Base-by-base conservation (phyloP, 371 early-diverging fungal genomes). In the Apophysomyces sp. region DNA sequence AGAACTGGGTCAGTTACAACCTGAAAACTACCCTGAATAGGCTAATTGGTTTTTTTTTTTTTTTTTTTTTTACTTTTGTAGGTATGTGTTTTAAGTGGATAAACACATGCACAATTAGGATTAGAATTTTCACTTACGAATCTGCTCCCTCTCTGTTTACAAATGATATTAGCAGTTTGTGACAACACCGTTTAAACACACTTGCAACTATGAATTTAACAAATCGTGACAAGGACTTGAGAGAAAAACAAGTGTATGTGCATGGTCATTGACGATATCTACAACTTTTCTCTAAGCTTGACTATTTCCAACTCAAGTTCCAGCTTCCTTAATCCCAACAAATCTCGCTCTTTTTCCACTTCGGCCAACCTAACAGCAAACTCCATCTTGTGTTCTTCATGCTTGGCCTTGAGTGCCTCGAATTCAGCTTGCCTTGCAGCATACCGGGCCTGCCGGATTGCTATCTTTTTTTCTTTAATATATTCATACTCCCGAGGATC, bases 401-500 rank as follows among this genome's bases (percentile, higher is more conserved):
- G 56, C 24, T 56, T 56, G 6, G 56, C 56, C 24, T 56, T 56
- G 56, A 56, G 7, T 12, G 56, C 31, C 21, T 56, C 56, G 4
- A 30, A 56, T 21, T 56, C 36, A 4, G 56, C 56, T 56, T 56
- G 56, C 21, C 36, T 31, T 34, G 56, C 36, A 29, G 15, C 34
- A 34, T 34, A 56, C 26, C 36, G 26, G 36, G 56, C 56, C 36
- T 32, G 56, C 34, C 34, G 26, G 56, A 37, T 5, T 1, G 56
- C 56, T 44, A 21, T 11, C 21, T 44, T 44, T 21, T 21, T 44
- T 18, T 44, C 49, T 0, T 8, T 44, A 6, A 16, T 21, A 11
- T 21, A 44, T 21, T 16, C 49, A n/a, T 44, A 9, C 4, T 44
- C 49, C 11, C 9, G 18, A 21, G n/a, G 21, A 21, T 44, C 49